Evolutionary conservation across 1,284 basidiomycete species (phyloP).

Genomic region (Trichosporon sp.): DNA sequence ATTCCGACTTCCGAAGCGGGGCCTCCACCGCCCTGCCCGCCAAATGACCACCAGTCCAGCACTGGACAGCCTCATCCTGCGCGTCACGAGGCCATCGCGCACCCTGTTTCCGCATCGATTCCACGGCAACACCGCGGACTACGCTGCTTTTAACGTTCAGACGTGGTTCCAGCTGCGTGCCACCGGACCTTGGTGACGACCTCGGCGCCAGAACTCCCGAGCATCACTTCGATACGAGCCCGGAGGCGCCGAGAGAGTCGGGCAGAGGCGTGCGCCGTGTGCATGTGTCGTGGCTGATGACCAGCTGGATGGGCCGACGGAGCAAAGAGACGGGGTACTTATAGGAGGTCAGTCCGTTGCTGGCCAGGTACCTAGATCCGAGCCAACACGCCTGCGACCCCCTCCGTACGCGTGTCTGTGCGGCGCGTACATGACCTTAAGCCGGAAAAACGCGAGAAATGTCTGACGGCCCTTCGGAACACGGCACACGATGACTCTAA

Average conservation of each 20-base stretch:
- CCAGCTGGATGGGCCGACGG: background rate
- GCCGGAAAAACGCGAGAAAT: background rate
- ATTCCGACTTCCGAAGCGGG: background rate
- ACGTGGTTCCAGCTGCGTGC: background rate
- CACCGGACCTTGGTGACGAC: background rate
- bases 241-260: background rate
- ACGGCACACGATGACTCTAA: background rate
- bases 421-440: background rate
- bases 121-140: background rate
- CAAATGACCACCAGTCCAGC: background rate
- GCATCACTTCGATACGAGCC: background rate
- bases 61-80: background rate
- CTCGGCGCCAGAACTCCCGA: background rate
- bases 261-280: background rate
- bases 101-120: background rate
- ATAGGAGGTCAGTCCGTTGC: background rate
- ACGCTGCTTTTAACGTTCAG: background rate
- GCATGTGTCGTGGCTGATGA: background rate
- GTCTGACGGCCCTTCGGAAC: background rate
- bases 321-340: background rate
- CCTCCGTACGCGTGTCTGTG: background rate
- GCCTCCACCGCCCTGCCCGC: background rate
- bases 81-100: background rate
- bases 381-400: background rate
- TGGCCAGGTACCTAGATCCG: background rate